Evolutionary conservation across 257 asterid species (phyloP).

Genomic region (Verbascum thapsus): DNA sequence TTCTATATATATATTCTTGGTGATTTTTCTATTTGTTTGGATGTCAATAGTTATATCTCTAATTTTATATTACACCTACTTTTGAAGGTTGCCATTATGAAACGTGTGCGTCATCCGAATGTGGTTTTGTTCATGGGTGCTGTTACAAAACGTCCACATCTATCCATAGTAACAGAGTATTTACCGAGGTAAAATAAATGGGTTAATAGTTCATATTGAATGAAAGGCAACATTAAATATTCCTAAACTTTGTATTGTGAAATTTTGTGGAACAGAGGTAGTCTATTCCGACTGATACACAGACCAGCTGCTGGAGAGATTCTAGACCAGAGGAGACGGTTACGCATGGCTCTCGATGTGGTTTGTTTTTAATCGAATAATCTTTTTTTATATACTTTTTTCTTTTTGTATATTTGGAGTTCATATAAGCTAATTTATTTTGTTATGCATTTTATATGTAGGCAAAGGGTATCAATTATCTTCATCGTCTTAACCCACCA

Average conservation of each 20-base stretch:
- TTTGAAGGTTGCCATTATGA: conserved; percentile 92
- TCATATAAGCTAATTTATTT: conserved; percentile 16
- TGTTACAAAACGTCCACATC: conserved; percentile 84
- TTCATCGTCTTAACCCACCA: conserved; percentile 80
- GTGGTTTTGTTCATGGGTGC: conserved; percentile 99
- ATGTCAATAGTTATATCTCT: conserved; percentile 16
- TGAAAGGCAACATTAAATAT: not conserved
- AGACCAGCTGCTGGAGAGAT: conserved; percentile 86
- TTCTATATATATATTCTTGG: not conserved
- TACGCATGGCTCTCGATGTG: conserved; percentile 97
- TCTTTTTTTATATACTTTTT: not conserved
- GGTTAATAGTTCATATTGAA: not conserved
- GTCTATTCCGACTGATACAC: conserved; percentile 87
- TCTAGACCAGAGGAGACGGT: conserved; percentile 74
- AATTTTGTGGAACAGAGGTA: conserved; percentile 62
- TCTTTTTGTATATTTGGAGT: not conserved
- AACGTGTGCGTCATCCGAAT: conserved; percentile 96
- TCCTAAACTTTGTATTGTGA: conserved; percentile 20
- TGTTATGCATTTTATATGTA: conserved; percentile 30
- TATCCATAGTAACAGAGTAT: conserved; percentile 95
- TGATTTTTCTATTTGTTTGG: not conserved
- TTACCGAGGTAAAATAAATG: conserved; percentile 65
- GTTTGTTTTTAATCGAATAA: conserved; percentile 44
- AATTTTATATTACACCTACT: conserved; percentile 6
- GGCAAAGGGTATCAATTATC: conserved; percentile 95